These are phyloP conservation scores for Microsporum ferrugineum DNA, from an alignment of 2,329 filamentous ascomycete genomes.

Conservation along the genomic window DNA sequence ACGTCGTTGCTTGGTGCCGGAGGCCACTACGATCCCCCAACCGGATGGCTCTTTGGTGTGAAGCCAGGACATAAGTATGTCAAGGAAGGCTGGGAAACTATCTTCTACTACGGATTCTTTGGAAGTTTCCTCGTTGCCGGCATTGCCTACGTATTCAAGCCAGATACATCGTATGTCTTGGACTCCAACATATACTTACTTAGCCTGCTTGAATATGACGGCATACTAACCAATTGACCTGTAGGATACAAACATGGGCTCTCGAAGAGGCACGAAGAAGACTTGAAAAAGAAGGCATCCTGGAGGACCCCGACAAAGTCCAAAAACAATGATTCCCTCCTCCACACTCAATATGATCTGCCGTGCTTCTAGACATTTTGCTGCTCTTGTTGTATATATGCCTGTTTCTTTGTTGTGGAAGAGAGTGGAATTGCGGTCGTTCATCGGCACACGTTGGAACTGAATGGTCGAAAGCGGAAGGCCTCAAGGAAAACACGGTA, in stretches of 20 bases:
- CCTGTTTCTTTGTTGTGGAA: conserved; percentile 17
- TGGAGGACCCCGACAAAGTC: conserved; percentile 59
- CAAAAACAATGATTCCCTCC: conserved; percentile 40
- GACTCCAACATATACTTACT: not conserved
- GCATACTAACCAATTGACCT: not conserved
- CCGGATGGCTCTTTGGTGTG: conserved; percentile 85
- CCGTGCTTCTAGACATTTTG: conserved; percentile 6
- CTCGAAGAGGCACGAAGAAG: conserved; percentile 90
- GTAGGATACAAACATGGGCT: conserved; percentile 97
- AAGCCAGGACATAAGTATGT: conserved; percentile 92
- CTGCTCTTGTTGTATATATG: conserved; percentile 29
- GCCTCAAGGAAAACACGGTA: not conserved
- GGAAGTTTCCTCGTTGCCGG: conserved; percentile 61
- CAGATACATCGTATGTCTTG: conserved; percentile 83
- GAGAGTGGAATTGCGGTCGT: not conserved
- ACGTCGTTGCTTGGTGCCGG: conserved; percentile 32
- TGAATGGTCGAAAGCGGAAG: not conserved
- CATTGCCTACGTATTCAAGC: conserved; percentile 88
- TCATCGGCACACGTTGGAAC: not conserved
- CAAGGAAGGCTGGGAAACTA: conserved; percentile 90
- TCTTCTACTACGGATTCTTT: conserved; percentile 76
- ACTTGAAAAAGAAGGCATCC: conserved; percentile 89
- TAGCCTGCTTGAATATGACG: not conserved
- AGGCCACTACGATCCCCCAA: conserved; percentile 72
- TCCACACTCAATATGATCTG: not conserved